phyloP scores from a whole-genome alignment of 345 rosid species.

The Erucastrum elatum region DNA sequence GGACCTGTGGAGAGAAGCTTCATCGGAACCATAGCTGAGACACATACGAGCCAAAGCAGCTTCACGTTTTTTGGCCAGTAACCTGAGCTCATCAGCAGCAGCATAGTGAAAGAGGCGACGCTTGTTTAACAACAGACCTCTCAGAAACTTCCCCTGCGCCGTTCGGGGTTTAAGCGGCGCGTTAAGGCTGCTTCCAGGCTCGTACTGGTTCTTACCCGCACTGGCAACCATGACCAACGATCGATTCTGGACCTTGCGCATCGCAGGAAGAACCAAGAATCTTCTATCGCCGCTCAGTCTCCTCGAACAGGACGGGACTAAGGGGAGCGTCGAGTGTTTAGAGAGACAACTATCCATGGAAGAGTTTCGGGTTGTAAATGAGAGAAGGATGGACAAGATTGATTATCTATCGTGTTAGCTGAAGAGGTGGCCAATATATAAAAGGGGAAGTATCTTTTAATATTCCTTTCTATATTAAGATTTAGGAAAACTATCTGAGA shows the following conservation, averaged over 20 bases:
- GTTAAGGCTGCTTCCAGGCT: slow-evolving; percentile 75
- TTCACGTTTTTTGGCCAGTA: slow-evolving; percentile 59
- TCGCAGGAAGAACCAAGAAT: slow-evolving; percentile 6
- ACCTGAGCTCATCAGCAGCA: slow-evolving; percentile 73
- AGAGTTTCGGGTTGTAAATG: neutral
- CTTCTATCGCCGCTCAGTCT: slow-evolving; percentile 38
- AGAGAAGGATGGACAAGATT: slow-evolving; percentile 5
- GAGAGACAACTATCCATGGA: slow-evolving; percentile 62
- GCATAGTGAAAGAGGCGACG: slow-evolving; percentile 71
- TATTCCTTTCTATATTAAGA: neutral
- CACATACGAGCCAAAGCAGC: slow-evolving; percentile 63
- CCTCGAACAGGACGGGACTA: slow-evolving; percentile 36
- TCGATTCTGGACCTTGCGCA: neutral
- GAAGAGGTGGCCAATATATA: slow-evolving; percentile 27
- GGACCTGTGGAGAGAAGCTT: slow-evolving; percentile 80
- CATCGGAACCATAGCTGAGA: slow-evolving; percentile 65
- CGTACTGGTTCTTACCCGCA: slow-evolving; percentile 72
- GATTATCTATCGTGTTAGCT: slow-evolving; percentile 13
- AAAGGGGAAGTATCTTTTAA: slow-evolving; percentile 23
- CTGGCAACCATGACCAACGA: slow-evolving; percentile 34
- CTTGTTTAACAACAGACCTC: slow-evolving; percentile 70
- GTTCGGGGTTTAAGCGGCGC: slow-evolving; percentile 76
- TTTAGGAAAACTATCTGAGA: neutral
- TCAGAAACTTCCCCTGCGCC: slow-evolving; percentile 60
- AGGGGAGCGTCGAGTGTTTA: slow-evolving; percentile 35